Percentiles rank a stretch among this genome's conserved stretches.
These are phyloP conservation scores for Medicago arabica DNA, from an alignment of 306 rosid species.

Conservation along the genomic window DNA sequence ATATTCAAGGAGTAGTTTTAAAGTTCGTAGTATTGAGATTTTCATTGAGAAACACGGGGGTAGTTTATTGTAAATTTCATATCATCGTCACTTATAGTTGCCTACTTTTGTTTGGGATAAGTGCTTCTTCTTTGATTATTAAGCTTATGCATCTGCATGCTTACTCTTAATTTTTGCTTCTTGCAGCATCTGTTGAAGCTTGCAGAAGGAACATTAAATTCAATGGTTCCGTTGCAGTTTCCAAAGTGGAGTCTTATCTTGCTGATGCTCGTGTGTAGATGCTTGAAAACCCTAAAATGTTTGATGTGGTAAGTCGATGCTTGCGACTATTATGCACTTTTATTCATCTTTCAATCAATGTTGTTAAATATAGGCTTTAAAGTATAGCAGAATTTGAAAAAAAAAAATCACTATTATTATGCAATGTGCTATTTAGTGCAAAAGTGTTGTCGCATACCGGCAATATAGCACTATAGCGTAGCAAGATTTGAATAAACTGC, in stretches of 20 bases:
- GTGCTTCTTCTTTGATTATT: constrained; percentile 28
- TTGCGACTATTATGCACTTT: constrained; percentile 26
- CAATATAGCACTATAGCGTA: no score
- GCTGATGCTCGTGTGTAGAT: constrained; percentile 96
- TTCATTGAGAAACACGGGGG: no score
- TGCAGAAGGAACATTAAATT: constrained; percentile 96
- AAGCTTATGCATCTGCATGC: constrained; percentile 37
- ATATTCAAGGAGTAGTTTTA: no score
- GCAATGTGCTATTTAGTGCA: no score
- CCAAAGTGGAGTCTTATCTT: constrained; percentile 93
- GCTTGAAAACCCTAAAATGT: constrained; percentile 92
- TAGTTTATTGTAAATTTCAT: no score
- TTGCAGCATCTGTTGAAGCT: constrained; percentile 89
- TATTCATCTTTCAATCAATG: background rate
- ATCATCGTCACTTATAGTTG: no score
- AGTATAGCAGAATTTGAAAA: no score
- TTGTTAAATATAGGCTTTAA: no score
- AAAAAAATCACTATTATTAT: no score
- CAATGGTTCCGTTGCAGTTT: constrained; percentile 86
- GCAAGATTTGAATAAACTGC: background rate
- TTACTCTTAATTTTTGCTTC: constrained; percentile 33
- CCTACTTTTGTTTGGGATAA: constrained; percentile 10
- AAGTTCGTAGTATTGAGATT: no score
- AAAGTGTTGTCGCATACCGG: no score
- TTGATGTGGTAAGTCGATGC: constrained; percentile 86